phyloP scores from a whole-genome alignment of 352 stramenopile species.

The Globisporangium nunn region DNA sequence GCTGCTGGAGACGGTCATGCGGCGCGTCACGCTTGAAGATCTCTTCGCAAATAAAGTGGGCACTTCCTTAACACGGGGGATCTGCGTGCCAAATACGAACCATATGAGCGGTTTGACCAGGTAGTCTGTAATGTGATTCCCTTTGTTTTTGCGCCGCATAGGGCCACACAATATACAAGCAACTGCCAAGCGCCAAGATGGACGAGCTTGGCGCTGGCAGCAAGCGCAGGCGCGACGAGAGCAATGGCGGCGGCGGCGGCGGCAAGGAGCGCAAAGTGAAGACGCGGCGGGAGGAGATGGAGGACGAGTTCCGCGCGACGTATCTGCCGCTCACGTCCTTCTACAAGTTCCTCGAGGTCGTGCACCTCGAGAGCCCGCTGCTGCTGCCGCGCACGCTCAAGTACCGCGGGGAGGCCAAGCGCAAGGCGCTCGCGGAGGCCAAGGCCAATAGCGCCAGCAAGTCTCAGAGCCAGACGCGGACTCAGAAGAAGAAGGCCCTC shows the following conservation, averaged over 20 bases:
- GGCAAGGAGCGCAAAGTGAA: slow-evolving; percentile 35
- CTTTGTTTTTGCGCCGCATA: not conserved
- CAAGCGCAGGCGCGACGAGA: slow-evolving; percentile 68
- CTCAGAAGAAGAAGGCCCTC: not conserved
- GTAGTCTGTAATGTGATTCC: no score
- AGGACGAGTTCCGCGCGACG: slow-evolving; percentile 73
- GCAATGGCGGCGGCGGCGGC: slow-evolving; percentile 22
- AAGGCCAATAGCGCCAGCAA: not conserved
- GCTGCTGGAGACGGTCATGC: slow-evolving; percentile 45
- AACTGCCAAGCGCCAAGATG: slow-evolving; percentile 2
- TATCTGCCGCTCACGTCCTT: slow-evolving; percentile 72
- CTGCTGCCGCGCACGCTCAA: slow-evolving; percentile 74
- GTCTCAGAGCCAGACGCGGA: not conserved
- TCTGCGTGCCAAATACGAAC: no score
- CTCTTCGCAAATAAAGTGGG: not conserved
- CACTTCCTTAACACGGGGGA: no score
- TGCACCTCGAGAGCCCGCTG: slow-evolving; percentile 62
- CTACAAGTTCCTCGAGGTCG: slow-evolving; percentile 78
- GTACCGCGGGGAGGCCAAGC: slow-evolving; percentile 44
- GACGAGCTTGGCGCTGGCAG: slow-evolving; percentile 17
- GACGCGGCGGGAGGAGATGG: slow-evolving; percentile 64
- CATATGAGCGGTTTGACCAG: no score
- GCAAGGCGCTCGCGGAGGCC: slow-evolving; percentile 3
- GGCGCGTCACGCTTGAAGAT: slow-evolving; percentile 5
- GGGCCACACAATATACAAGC: not conserved